Evolutionary conservation across 768 basidiomycete genomes (phyloP).

Genomic region (Collybia nuda): DNA sequence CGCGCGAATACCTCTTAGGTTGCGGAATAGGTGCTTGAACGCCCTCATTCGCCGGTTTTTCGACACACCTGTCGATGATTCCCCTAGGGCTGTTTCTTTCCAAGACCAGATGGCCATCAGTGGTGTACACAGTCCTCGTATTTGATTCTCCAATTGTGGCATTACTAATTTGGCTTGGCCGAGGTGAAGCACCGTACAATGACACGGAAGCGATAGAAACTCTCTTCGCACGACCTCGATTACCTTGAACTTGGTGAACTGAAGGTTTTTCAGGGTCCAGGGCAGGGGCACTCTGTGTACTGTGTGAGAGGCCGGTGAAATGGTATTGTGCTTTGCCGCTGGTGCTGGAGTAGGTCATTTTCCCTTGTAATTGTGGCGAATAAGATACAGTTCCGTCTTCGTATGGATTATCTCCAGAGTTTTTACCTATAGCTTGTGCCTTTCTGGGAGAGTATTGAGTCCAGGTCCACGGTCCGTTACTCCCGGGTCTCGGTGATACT

Average conservation of each 20-base stretch:
- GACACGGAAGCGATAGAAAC: conserved; percentile 45
- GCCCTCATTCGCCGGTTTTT: conserved; percentile 15
- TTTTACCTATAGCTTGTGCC: conserved; percentile 29
- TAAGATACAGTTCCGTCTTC: conserved; percentile 9
- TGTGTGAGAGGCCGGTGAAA: conserved; percentile 24
- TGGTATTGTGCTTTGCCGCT: conserved; percentile 17
- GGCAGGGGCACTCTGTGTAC: conserved; percentile 13
- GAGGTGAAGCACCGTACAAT: conserved; percentile 46
- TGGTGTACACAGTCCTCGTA: conserved; percentile 32
- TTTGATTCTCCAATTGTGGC: conserved; percentile 29
- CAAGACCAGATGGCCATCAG: conserved; percentile 38
- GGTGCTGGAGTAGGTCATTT: conserved; percentile 3
- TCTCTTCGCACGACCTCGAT: conserved; percentile 36
- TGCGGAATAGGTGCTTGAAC: conserved; percentile 14
- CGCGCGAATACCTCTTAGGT: conserved; percentile 30
- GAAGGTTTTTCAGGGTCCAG: conserved; percentile 19
- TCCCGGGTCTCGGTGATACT: conserved; percentile 43
- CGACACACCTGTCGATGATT: conserved; percentile 18
- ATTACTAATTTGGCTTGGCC: conserved; percentile 21
- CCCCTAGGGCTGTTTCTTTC: conserved; percentile 36
- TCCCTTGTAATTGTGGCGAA: conserved; percentile 13
- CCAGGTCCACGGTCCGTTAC: conserved; percentile 55
- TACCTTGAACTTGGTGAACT: conserved; percentile 40
- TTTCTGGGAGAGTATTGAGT: conserved; percentile 37
- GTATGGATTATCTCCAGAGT: conserved; percentile 12